A percentile compares a stretch with the other conserved stretches of the same genome.
These are phyloP conservation scores for Patellifolia procumbens DNA, from an alignment of 179 eudicot species.

Conservation along the genomic window DNA sequence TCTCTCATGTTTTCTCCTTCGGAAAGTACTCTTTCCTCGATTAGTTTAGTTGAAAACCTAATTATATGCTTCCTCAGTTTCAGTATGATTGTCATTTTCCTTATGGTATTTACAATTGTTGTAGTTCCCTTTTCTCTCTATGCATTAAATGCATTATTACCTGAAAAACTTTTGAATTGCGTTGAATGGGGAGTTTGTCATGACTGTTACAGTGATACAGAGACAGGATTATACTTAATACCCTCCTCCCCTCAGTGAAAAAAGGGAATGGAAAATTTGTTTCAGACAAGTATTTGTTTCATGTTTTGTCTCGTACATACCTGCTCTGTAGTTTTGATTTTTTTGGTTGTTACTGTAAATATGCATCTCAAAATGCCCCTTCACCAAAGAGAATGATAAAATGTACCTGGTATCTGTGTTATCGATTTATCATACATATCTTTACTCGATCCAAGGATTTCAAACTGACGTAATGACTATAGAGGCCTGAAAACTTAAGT, in stretches of 20 bases:
- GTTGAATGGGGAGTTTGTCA: background rate
- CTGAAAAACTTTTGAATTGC: background rate
- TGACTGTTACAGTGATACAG: background rate
- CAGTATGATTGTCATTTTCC: background rate
- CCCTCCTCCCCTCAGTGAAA: background rate
- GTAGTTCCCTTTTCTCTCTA: background rate
- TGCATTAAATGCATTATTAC: background rate
- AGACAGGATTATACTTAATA: background rate
- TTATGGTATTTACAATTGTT: background rate
- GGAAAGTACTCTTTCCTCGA: background rate
- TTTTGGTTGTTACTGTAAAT: background rate
- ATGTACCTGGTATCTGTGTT: background rate
- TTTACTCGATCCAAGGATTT: background rate
- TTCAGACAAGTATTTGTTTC: background rate
- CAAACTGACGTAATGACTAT: background rate
- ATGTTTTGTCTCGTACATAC: background rate
- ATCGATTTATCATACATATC: background rate
- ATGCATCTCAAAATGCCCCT: background rate
- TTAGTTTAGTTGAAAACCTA: background rate
- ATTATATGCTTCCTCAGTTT: background rate
- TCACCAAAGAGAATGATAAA: background rate
- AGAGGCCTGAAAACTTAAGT: background rate
- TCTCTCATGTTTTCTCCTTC: background rate
- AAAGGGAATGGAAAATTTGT: background rate
- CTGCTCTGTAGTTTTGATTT: background rate